A percentile compares a stretch with the other conserved stretches of the same genome.
These are phyloP conservation scores for Pistacia vera DNA, from an alignment of 345 rosid species.

Conservation along the genomic window DNA sequence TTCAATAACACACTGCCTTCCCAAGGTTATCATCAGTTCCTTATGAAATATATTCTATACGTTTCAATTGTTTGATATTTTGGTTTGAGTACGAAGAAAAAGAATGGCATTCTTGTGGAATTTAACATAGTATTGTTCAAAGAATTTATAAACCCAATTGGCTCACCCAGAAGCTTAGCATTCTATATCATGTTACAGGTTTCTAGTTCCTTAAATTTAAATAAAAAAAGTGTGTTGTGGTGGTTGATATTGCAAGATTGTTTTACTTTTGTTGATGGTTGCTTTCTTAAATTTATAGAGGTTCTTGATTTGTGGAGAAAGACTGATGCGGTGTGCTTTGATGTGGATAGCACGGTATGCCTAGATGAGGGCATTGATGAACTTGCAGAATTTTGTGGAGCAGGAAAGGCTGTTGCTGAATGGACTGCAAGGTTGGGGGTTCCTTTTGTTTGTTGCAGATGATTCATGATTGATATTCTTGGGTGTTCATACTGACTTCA, in stretches of 20 bases:
- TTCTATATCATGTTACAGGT: not conserved
- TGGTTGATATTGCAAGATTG: not conserved
- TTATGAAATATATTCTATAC: not conserved
- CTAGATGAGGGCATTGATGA: constrained; percentile 96
- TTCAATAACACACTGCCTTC: constrained; percentile 55
- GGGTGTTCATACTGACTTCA: constrained; percentile 2
- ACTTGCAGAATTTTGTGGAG: constrained; percentile 98
- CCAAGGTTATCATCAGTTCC: constrained; percentile 39
- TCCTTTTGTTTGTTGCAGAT: constrained; percentile 4
- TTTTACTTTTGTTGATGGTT: constrained; percentile 26
- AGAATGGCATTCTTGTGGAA: not conserved
- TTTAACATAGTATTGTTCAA: not conserved
- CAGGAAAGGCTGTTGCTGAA: constrained; percentile 94
- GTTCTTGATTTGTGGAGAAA: constrained; percentile 74
- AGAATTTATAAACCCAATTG: not conserved
- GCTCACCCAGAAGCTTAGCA: not conserved
- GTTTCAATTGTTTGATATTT: not conserved
- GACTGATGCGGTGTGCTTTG: constrained; percentile 88
- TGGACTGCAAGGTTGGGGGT: constrained; percentile 87
- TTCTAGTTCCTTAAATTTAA: not conserved
- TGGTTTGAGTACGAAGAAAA: not conserved
- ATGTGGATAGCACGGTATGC: constrained; percentile 99
- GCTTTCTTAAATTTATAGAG: constrained; percentile 43
- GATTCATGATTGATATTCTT: constrained; percentile 11
- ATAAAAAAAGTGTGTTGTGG: not conserved